Conservation (phyloP, 2,329 filamentous ascomycete species). For the Pezicula radicicola region DNA sequence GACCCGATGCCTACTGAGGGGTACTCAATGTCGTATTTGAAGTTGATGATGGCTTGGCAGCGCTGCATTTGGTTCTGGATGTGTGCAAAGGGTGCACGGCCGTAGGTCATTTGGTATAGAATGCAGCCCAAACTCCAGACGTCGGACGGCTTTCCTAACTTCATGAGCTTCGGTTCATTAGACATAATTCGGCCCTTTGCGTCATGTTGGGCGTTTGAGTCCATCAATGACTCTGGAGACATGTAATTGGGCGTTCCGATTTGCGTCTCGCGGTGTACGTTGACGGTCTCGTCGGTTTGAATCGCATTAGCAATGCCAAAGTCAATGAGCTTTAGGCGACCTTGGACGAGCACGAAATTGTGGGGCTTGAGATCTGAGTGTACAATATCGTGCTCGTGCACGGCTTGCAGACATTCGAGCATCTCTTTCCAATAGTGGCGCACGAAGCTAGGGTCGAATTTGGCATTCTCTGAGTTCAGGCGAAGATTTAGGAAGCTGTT, state of each 20-base stretch:
- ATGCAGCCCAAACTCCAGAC: slow-evolving; percentile 97
- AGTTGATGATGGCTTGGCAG: slow-evolving; percentile 84
- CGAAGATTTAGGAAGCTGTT: slow-evolving; percentile 77
- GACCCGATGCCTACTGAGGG: slow-evolving; percentile 67
- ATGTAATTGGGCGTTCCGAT: slow-evolving; percentile 98
- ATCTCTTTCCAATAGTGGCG: slow-evolving; percentile 99
- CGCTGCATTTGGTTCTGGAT: slow-evolving; percentile 83
- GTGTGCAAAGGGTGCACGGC: slow-evolving; percentile 91
- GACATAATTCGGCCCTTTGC: slow-evolving; percentile 30
- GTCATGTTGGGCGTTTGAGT: slow-evolving; percentile 62
- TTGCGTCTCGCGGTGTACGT: slow-evolving; percentile 93
- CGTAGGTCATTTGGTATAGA: slow-evolving; percentile 96
- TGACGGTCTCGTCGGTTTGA: slow-evolving; percentile 91
- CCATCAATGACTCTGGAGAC: slow-evolving; percentile 91
- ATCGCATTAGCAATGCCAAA: slow-evolving; percentile 99
- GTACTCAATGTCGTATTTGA: slow-evolving; percentile 69
- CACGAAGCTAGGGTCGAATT: slow-evolving; percentile 84
- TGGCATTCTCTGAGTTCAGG: slow-evolving; percentile 67
- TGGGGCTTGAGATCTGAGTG: slow-evolving; percentile 96
- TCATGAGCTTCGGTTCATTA: slow-evolving; percentile 72
- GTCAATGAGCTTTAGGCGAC: slow-evolving; percentile 91
- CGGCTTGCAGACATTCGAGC: slow-evolving; percentile 89
- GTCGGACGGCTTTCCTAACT: slow-evolving; percentile 92
- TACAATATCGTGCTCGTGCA: slow-evolving; percentile 88
- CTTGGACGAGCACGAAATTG: slow-evolving; percentile 92